Percentiles rank a stretch among this genome's conserved stretches.
Evolutionary conservation across 495 filamentous ascomycete genomes (phyloP).

Genomic region (Neurospora sp.): DNA sequence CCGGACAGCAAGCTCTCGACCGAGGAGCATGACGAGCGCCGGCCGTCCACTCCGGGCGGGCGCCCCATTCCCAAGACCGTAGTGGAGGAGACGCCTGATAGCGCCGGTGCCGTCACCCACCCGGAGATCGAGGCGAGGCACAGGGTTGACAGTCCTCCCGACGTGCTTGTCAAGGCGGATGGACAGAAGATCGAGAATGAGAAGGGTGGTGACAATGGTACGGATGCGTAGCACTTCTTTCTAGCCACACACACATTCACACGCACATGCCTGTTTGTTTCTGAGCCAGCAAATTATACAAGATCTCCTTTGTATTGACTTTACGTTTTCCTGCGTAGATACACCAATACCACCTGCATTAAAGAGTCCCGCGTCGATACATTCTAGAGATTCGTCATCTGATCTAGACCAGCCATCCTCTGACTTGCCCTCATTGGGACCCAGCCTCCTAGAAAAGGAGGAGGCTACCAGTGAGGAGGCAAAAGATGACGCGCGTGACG

Average conservation of each 20-base stretch:
- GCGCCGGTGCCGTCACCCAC: constrained; percentile 30
- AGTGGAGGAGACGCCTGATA: constrained; percentile 38
- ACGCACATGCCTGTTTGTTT: constrained; percentile 4
- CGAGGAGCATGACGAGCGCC: constrained; percentile 11
- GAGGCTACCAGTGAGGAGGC: not conserved
- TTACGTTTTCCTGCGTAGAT: constrained; percentile 26
- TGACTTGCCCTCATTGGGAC: constrained; percentile 4
- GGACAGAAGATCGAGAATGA: constrained; percentile 19
- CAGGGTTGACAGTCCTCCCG: constrained; percentile 36
- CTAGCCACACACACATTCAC: constrained; percentile 2
- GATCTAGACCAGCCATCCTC: constrained; percentile 9
- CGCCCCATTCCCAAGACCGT: constrained; percentile 39
- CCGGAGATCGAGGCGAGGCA: constrained; percentile 27
- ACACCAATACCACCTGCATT: constrained; percentile 27
- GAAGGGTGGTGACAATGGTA: constrained; percentile 23
- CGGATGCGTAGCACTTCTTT: constrained; percentile 25
- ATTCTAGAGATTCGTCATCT: constrained; percentile 27
- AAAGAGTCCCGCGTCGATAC: constrained; percentile 16
- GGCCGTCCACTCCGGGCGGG: constrained; percentile 29
- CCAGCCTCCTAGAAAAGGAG: not conserved
- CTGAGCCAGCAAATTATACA: not conserved
- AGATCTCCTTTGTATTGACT: constrained; percentile 23
- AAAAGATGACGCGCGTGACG: not conserved
- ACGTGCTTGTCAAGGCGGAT: constrained; percentile 37
- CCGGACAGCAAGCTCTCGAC: constrained; percentile 20